These are phyloP conservation scores for Taphrina confusa DNA, from an alignment of 1,139 yeast species.

Conservation along the genomic window DNA sequence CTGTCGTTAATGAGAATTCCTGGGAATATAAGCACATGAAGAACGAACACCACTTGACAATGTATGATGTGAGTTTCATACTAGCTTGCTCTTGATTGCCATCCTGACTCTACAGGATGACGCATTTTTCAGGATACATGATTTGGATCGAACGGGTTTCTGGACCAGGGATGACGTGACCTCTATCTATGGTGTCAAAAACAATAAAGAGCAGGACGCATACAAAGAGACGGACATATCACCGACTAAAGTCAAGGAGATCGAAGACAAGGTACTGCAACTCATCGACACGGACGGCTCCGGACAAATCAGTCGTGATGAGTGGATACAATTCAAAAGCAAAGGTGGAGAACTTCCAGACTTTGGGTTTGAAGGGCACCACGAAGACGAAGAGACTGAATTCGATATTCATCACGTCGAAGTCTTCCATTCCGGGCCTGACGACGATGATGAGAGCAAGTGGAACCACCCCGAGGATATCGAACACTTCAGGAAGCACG, in stretches of 20 bases:
- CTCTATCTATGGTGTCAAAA: conserved; percentile 73
- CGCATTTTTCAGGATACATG: conserved; percentile 74
- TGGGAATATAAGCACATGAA: conserved; percentile 35
- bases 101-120: conserved; percentile 11
- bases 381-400: conserved; percentile 74
- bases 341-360: conserved; percentile 81
- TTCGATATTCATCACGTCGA: conserved; percentile 78
- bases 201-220: conserved; percentile 46
- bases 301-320: conserved; percentile 64
- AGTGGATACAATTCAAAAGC: conserved; percentile 65
- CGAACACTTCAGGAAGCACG: conserved; percentile 37
- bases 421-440: conserved; percentile 67
- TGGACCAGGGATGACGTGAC: conserved; percentile 63
- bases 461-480: conserved; percentile 42
- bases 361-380: conserved; percentile 94
- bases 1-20: conserved; percentile 8
- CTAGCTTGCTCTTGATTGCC: no score
- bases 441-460: conserved; percentile 40
- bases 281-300: conserved; percentile 67
- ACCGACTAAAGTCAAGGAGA: conserved; percentile 36
- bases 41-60: conserved; percentile 29
- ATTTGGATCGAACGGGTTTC: conserved; percentile 54
- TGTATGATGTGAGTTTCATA: conserved; percentile 14
- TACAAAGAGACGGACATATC: conserved; percentile 42
- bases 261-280: conserved; percentile 61